These are phyloP conservation scores for Aquanectria penicillioides DNA, from an alignment of 2,329 filamentous ascomycete species.

Conservation along the genomic window DNA sequence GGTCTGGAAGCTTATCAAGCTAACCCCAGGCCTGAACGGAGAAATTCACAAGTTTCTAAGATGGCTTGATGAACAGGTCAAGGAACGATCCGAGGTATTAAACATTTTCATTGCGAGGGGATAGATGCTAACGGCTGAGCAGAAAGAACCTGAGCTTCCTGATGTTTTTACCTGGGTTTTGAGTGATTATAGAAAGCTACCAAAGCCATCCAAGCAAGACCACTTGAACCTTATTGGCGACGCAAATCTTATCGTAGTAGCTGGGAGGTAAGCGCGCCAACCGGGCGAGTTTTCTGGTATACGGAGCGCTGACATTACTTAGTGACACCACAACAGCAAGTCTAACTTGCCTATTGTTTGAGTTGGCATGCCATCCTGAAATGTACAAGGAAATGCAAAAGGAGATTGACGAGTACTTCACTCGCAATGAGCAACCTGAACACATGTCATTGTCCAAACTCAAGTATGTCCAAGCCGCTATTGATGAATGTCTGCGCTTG, in stretches of 20 bases:
- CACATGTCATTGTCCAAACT: constrained; percentile 21
- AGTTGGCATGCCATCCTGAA: constrained; percentile 41
- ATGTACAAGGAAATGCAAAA: not conserved
- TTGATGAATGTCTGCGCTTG: constrained; percentile 51
- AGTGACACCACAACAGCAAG: constrained; percentile 49
- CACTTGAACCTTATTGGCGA: constrained; percentile 7
- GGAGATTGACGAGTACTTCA: constrained; percentile 24
- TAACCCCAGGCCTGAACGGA: not conserved
- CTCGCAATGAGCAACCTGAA: constrained; percentile 41
- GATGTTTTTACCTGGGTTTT: constrained; percentile 18
- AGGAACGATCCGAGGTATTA: constrained; percentile 3
- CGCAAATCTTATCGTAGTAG: constrained; percentile 13
- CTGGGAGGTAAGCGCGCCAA: constrained; percentile 9
- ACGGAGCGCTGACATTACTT: not conserved
- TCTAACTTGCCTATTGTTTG: constrained; percentile 44
- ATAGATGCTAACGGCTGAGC: not conserved
- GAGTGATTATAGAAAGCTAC: not conserved
- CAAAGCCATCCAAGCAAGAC: not conserved
- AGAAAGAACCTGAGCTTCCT: constrained; percentile 13
- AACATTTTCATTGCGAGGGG: no score
- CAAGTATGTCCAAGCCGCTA: constrained; percentile 40
- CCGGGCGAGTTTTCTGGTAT: not conserved
- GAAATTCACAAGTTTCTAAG: not conserved
- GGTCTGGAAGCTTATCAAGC: not conserved
- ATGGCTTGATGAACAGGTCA: not conserved